Evolutionary conservation across 75 land plant species (phyloP).

Genomic region (Sequoiadendron giganteum): DNA sequence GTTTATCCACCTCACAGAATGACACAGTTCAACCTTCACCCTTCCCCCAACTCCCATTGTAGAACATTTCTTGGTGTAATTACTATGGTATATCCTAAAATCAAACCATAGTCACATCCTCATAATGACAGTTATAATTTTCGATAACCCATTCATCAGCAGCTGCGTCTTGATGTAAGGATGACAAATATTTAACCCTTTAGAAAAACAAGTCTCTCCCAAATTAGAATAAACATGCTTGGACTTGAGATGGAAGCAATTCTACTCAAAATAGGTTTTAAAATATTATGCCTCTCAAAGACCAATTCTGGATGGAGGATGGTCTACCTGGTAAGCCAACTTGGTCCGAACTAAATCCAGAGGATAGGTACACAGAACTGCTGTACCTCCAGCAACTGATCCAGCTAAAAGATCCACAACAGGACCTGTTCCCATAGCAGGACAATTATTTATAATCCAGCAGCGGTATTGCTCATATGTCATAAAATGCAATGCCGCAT

Average conservation of each 20-base stretch:
- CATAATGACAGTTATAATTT: neutral
- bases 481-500: constrained; percentile 96
- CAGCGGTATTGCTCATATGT: constrained; percentile 87
- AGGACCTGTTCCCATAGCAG: constrained; percentile 76
- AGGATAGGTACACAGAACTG: constrained; percentile 95
- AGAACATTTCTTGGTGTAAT: too few species aligned
- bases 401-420: constrained; percentile 91
- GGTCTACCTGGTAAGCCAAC: constrained; percentile 47
- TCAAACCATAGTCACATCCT: neutral
- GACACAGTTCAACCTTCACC: too few species aligned
- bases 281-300: neutral
- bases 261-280: neutral
- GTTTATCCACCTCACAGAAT: too few species aligned
- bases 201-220: neutral
- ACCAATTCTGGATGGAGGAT: neutral
- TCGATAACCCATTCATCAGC: neutral
- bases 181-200: neutral
- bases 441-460: constrained; percentile 64
- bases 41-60: too few species aligned
- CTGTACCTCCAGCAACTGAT: constrained; percentile 96
- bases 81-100: neutral
- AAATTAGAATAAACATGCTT: neutral
- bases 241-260: neutral
- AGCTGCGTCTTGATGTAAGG: neutral
- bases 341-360: constrained; percentile 73